Percentiles rank a stretch among this genome's conserved stretches.
Evolutionary conservation across 1,284 basidiomycete genomes (phyloP).

Genomic region (Ustanciosporium gigantosporum): DNA sequence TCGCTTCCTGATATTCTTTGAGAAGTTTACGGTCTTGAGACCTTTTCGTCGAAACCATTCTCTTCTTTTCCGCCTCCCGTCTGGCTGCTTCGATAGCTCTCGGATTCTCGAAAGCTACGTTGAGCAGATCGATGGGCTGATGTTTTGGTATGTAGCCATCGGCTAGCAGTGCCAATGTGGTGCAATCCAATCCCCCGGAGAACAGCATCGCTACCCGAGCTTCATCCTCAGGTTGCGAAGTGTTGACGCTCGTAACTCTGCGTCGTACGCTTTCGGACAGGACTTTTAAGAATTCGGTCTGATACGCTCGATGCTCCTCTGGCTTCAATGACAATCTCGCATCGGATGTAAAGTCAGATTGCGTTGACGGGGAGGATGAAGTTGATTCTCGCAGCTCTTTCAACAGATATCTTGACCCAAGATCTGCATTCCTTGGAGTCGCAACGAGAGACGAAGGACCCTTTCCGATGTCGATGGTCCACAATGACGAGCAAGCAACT

Average conservation of each 20-base stretch:
- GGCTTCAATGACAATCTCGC: not conserved
- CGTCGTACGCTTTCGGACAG: constrained; percentile 62
- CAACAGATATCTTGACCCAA: constrained; percentile 11
- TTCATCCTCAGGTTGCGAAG: constrained; percentile 7
- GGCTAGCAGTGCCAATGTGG: constrained; percentile 78
- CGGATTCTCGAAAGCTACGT: constrained; percentile 94
- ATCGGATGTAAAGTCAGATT: not conserved
- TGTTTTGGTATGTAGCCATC: constrained; percentile 66
- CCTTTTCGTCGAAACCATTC: constrained; percentile 2
- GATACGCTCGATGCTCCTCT: constrained; percentile 28
- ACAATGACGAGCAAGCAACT: constrained; percentile 69
- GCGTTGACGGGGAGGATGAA: too few relatives aligned
- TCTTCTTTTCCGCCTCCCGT: constrained; percentile 45
- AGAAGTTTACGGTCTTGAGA: not conserved
- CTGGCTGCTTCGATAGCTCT: constrained; percentile 65
- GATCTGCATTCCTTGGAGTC: constrained; percentile 2
- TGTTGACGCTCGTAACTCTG: constrained; percentile 63
- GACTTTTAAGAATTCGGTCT: constrained; percentile 53
- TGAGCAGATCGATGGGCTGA: constrained; percentile 83
- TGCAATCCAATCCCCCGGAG: constrained; percentile 93
- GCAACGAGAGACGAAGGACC: constrained; percentile 1
- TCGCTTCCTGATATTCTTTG: not conserved
- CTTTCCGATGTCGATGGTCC: constrained; percentile 65
- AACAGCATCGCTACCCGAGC: constrained; percentile 80
- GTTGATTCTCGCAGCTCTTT: constrained; percentile 8